Evolutionary conservation across 495 filamentous ascomycete genomes (phyloP).

Genomic region (Penicillium parvum): DNA sequence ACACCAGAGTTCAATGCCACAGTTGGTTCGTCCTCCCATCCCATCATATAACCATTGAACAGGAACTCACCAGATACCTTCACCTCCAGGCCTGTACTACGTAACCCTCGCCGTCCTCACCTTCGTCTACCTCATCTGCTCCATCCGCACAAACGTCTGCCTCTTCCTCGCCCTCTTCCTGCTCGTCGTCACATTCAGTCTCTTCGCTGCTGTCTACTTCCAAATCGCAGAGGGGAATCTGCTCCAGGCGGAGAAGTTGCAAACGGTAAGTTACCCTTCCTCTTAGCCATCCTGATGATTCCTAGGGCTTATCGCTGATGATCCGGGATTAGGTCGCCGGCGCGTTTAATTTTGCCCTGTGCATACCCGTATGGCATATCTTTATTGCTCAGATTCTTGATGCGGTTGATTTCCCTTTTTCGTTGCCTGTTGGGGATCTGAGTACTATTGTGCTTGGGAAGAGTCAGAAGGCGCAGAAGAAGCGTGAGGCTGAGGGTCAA

Average conservation of each 20-base stretch:
- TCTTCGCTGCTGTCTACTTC: conserved; percentile 56
- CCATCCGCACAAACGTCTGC: conserved; percentile 64
- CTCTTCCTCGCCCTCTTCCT: conserved; percentile 64
- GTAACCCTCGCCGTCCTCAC: conserved; percentile 46
- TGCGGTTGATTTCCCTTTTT: conserved; percentile 36
- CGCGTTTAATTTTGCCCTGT: conserved; percentile 51
- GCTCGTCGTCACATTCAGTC: conserved; percentile 54
- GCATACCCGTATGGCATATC: conserved; percentile 60
- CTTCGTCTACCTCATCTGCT: conserved; percentile 63
- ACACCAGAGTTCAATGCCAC: conserved; percentile 38
- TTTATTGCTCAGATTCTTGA: conserved; percentile 60
- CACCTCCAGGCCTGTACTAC: conserved; percentile 26
- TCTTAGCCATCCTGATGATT: too few species aligned
- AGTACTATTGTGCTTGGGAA: conserved; percentile 29
- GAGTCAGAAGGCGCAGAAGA: conserved; percentile 23
- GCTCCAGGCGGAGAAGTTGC: conserved; percentile 28
- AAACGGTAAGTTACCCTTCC: too few species aligned
- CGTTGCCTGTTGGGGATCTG: conserved; percentile 33
- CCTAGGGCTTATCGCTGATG: not conserved
- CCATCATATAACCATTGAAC: not conserved
- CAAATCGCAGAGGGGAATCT: conserved; percentile 41
- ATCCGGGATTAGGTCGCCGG: conserved; percentile 24
- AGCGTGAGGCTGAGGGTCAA: conserved; percentile 4
- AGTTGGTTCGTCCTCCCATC: conserved; percentile 46
- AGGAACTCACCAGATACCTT: not conserved